phyloP scores from a whole-genome alignment of 2,329 filamentous ascomycete species.

The Penicillium sp. region DNA sequence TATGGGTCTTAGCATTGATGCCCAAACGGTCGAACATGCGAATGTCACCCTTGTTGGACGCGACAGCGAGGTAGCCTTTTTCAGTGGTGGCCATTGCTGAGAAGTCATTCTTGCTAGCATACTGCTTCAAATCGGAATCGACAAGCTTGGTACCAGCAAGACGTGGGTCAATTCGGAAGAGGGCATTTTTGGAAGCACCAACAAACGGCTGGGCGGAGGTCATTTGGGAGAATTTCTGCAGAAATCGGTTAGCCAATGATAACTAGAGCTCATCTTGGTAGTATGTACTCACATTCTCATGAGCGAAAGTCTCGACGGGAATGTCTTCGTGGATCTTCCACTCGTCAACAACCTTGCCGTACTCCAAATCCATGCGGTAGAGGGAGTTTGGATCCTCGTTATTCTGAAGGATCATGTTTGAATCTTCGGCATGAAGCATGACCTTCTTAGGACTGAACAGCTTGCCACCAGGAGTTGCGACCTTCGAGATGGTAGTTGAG shows the following conservation, averaged over 20 bases:
- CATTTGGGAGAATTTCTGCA: slow-evolving; percentile 91
- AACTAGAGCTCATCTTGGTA: neutral
- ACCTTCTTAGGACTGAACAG: slow-evolving; percentile 94
- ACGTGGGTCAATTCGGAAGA: slow-evolving; percentile 92
- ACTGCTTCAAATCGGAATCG: slow-evolving; percentile 90
- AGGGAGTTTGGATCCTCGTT: slow-evolving; percentile 80
- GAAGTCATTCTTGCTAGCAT: slow-evolving; percentile 95
- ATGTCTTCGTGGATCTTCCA: slow-evolving; percentile 99
- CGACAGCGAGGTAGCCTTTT: slow-evolving; percentile 94
- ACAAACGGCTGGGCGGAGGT: slow-evolving; percentile 93
- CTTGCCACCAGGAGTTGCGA: slow-evolving; percentile 82
- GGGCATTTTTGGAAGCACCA: slow-evolving; percentile 85
- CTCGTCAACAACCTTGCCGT: slow-evolving; percentile 96
- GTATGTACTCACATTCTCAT: slow-evolving; percentile 67
- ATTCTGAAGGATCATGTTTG: slow-evolving; percentile 87
- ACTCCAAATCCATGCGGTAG: slow-evolving; percentile 96
- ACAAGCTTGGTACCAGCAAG: slow-evolving; percentile 89
- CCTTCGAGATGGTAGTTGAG: slow-evolving; percentile 94
- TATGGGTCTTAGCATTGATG: slow-evolving; percentile 95
- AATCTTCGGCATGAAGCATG: slow-evolving; percentile 90
- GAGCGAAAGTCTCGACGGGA: slow-evolving; percentile 84
- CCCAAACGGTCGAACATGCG: slow-evolving; percentile 94
- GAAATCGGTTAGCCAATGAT: slow-evolving; percentile 27
- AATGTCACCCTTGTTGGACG: slow-evolving; percentile 96
- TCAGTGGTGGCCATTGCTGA: slow-evolving; percentile 91